Evolutionary conservation across 2,329 filamentous ascomycete genomes (phyloP).

Genomic region (Calycina herbarum): DNA sequence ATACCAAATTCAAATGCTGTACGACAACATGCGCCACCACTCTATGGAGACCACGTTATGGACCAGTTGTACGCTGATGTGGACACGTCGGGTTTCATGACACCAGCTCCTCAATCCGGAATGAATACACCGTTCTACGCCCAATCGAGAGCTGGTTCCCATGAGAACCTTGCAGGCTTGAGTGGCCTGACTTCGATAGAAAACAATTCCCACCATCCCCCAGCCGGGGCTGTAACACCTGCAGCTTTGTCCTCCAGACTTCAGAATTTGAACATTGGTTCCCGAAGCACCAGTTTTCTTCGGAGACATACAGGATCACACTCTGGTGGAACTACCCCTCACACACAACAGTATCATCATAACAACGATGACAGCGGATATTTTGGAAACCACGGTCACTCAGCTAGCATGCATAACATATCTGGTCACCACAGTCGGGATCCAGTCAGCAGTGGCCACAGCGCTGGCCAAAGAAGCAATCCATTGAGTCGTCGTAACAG

Average conservation of each 20-base stretch:
- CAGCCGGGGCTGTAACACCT: constrained; percentile 46
- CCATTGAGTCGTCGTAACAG: constrained; percentile 48
- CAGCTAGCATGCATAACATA: constrained; percentile 16
- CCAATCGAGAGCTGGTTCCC: constrained; percentile 72
- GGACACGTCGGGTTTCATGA: constrained; percentile 78
- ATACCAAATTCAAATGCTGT: constrained; percentile 49
- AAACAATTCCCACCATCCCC: constrained; percentile 45
- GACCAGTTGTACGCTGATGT: constrained; percentile 90
- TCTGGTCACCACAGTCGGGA: constrained; percentile 10
- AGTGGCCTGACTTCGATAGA: neutral
- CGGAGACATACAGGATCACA: constrained; percentile 32
- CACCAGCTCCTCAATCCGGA: constrained; percentile 68
- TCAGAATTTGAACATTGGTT: constrained; percentile 64
- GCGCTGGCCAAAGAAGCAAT: constrained; percentile 28
- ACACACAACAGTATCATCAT: constrained; percentile 19
- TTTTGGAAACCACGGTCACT: constrained; percentile 25
- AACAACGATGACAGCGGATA: constrained; percentile 22
- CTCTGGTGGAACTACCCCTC: constrained; percentile 39
- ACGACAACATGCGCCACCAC: constrained; percentile 71
- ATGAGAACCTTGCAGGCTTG: constrained; percentile 72
- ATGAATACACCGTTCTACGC: constrained; percentile 77
- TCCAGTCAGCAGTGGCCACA: neutral
- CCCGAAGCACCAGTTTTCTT: constrained; percentile 41
- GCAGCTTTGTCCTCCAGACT: constrained; percentile 63
- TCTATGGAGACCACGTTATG: constrained; percentile 86